Percentiles rank a stretch among this genome's conserved stretches.
Conservation (phyloP, 2,329 filamentous ascomycete genomes). For the Ophiocordyceps camponoti-leonardi region DNA sequence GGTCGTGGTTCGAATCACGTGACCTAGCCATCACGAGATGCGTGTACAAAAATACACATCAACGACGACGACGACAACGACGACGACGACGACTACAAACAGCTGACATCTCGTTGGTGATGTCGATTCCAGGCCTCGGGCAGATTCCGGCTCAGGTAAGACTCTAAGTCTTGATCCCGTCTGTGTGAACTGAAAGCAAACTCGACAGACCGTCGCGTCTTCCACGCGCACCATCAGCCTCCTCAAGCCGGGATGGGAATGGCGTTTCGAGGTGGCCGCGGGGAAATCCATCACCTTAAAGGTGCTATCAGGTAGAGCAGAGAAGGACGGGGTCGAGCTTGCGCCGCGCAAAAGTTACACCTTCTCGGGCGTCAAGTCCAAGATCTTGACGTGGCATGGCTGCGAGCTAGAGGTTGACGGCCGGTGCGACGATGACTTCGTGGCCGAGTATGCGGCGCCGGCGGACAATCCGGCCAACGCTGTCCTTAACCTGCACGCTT, state of each 20-base stretch:
- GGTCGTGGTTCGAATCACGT: too few relatives aligned
- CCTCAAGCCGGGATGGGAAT: conserved; percentile 53
- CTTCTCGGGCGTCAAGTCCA: conserved; percentile 68
- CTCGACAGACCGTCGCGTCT: conserved; percentile 16
- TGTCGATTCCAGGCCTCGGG: conserved; percentile 62
- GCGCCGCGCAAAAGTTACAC: conserved; percentile 64
- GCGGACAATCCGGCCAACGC: conserved; percentile 69
- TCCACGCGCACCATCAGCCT: conserved; percentile 33
- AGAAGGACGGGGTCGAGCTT: conserved; percentile 90
- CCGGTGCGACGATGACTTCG: conserved; percentile 31
- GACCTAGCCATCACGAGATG: too few relatives aligned
- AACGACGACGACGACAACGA: neutral
- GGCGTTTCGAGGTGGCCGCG: conserved; percentile 56
- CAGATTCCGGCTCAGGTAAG: conserved; percentile 45
- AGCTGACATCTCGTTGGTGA: conserved; percentile 13
- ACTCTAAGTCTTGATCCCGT: neutral
- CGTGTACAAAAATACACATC: too few relatives aligned
- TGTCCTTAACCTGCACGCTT: conserved; percentile 76
- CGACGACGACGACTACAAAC: too few relatives aligned
- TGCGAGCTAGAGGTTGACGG: conserved; percentile 68
- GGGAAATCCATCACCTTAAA: conserved; percentile 29
- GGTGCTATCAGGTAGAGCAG: conserved; percentile 66
- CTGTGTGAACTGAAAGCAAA: neutral
- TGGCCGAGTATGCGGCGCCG: conserved; percentile 46
- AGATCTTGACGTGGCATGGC: conserved; percentile 84